These are phyloP conservation scores for Sporobolus alterniflorus DNA, from an alignment of 202 grass and related monocot genomes.

Conservation along the genomic window DNA sequence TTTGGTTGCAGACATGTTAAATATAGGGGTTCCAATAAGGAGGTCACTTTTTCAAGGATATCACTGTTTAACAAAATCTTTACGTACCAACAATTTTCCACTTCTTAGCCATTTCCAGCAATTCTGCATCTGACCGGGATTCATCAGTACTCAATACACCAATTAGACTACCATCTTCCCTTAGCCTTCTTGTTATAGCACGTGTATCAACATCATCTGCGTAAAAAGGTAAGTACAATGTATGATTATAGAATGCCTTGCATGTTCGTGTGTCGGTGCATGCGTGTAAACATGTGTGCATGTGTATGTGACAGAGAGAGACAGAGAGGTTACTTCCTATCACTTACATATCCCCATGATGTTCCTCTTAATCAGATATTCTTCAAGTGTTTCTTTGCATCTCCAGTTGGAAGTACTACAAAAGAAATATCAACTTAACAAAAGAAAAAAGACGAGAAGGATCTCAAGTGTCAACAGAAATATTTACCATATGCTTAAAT, in stretches of 20 bases:
- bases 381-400: constrained; percentile 81
- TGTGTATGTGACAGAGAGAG: background rate
- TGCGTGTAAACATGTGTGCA: no score
- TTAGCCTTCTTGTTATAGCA: constrained; percentile 89
- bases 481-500: constrained; percentile 81
- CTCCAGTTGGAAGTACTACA: constrained; percentile 93
- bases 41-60: background rate
- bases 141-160: constrained; percentile 94
- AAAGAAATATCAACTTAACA: constrained; percentile 20
- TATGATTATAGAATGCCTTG: background rate
- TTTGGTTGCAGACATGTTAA: background rate
- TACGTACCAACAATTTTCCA: constrained; percentile 91
- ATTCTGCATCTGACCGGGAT: constrained; percentile 65
- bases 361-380: constrained; percentile 87
- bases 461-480: background rate
- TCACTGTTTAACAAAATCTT: constrained; percentile 4
- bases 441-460: background rate
- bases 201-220: constrained; percentile 93
- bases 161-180: constrained; percentile 97
- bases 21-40: background rate
- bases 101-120: constrained; percentile 74
- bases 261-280: background rate
- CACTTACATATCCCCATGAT: constrained; percentile 98
- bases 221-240: constrained; percentile 24
- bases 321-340: background rate